A percentile compares a stretch with the other conserved stretches of the same genome.
Conservation (phyloP, 1,139 yeast species). For the Hyphopichia buzzinii region DNA sequence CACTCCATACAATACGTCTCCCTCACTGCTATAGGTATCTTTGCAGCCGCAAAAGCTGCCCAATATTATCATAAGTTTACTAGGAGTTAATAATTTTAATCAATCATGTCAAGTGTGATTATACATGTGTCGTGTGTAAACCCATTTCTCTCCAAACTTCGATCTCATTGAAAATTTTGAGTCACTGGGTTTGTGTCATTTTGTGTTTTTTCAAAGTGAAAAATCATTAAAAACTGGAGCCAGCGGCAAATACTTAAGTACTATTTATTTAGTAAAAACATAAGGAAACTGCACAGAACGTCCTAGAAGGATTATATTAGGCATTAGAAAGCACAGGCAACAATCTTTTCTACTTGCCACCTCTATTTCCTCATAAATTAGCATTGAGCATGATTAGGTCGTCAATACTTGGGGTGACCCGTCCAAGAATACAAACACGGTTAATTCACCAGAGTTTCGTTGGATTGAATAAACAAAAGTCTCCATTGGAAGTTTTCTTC, state of each 20-base stretch:
- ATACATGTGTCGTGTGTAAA: not conserved
- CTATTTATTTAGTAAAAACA: no score
- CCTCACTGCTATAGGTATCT: constrained; percentile 13
- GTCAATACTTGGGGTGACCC: not conserved
- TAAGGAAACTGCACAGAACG: no score
- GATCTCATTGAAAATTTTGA: not conserved
- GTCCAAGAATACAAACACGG: constrained; percentile 1
- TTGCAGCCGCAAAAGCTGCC: constrained; percentile 18
- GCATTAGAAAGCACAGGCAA: no score
- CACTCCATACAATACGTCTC: constrained; percentile 23
- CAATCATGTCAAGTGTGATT: no score
- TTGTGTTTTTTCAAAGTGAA: not conserved
- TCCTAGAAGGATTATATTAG: no score
- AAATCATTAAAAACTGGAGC: not conserved
- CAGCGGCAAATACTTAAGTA: not conserved
- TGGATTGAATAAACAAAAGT: constrained; percentile 23
- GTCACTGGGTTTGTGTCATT: not conserved
- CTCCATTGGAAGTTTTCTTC: constrained; percentile 89
- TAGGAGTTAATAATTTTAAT: not conserved
- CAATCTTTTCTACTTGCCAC: no score
- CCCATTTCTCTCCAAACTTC: not conserved
- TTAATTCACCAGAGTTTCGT: constrained; percentile 3
- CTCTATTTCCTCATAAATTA: no score
- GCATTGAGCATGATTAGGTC: not conserved
- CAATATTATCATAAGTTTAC: constrained; percentile 15